Percentiles rank a stretch among this genome's conserved stretches.
Conservation (phyloP, 2,329 filamentous ascomycete species). For the Nakataea oryzae region DNA sequence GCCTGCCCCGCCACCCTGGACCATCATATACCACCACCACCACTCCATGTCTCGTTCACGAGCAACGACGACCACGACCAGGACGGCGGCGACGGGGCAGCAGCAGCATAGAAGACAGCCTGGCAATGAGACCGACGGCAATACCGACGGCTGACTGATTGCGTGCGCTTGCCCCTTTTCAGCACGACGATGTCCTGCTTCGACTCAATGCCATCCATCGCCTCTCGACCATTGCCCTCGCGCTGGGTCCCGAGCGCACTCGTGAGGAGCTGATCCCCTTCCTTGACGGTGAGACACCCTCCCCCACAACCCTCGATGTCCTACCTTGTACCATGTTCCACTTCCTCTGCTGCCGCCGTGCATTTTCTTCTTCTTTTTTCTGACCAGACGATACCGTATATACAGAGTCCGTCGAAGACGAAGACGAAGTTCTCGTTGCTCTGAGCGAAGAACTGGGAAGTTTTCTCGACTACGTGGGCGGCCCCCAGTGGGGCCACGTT, state of each 20-base stretch:
- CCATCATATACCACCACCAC: background rate
- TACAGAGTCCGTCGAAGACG: slow-evolving; percentile 94
- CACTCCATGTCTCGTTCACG: background rate
- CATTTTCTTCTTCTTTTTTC: too few species aligned
- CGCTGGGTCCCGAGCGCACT: slow-evolving; percentile 89
- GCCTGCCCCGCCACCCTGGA: background rate
- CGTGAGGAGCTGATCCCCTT: slow-evolving; percentile 98
- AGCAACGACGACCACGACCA: background rate
- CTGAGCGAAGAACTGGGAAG: slow-evolving; percentile 92
- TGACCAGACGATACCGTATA: background rate
- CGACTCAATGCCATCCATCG: slow-evolving; percentile 97
- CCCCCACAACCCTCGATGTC: slow-evolving; percentile 10
- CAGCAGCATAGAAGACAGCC: too few species aligned
- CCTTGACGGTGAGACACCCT: slow-evolving; percentile 70
- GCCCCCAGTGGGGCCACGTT: slow-evolving; percentile 87
- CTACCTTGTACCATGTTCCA: background rate
- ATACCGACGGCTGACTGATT: background rate
- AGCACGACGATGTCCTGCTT: slow-evolving; percentile 98
- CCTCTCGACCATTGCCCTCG: slow-evolving; percentile 94
- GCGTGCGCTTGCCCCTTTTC: slow-evolving; percentile 3
- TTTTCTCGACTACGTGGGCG: slow-evolving; percentile 97
- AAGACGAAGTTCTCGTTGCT: slow-evolving; percentile 95
- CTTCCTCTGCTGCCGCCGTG: background rate
- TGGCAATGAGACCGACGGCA: too few species aligned
- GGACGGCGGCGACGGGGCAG: too few species aligned